Evolutionary conservation across 306 rosid genomes (phyloP).

Genomic region (Castanea sativa): DNA sequence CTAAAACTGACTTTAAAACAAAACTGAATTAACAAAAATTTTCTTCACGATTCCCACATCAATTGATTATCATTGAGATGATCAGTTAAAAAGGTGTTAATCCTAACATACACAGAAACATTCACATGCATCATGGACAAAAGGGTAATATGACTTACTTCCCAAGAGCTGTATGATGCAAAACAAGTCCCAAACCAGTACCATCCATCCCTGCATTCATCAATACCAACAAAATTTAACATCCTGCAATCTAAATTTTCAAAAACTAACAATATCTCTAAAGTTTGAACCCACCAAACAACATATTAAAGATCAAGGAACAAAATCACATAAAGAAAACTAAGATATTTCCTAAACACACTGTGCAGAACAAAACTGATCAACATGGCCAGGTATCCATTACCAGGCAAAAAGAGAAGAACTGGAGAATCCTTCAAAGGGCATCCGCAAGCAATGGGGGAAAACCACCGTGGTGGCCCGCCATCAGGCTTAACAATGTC

Average conservation of each 20-base stretch:
- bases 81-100: background rate
- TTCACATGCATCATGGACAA: background rate
- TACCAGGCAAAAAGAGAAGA: slow-evolving; percentile 85
- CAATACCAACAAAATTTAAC: slow-evolving; percentile 21
- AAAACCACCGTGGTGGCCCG: slow-evolving; percentile 95
- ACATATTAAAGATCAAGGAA: background rate
- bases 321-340: background rate
- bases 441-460: slow-evolving; percentile 50
- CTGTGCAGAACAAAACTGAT: background rate
- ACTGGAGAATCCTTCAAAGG: slow-evolving; percentile 62
- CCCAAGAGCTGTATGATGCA: slow-evolving; percentile 95
- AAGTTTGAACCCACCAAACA: background rate
- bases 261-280: background rate
- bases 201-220: slow-evolving; percentile 74
- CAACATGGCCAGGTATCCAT: slow-evolving; percentile 4
- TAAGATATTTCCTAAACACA: background rate
- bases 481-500: slow-evolving; percentile 56
- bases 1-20: too few relatives aligned
- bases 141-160: slow-evolving; percentile 48
- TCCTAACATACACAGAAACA: background rate
- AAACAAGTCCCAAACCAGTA: slow-evolving; percentile 80
- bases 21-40: too few relatives aligned
- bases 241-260: slow-evolving; percentile 1
- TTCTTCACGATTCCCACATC: too few relatives aligned
- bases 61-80: background rate